A percentile compares a stretch with the other conserved stretches of the same genome.
phyloP scores from a whole-genome alignment of 2,329 filamentous ascomycete genomes.

The Fusarium sp. region DNA sequence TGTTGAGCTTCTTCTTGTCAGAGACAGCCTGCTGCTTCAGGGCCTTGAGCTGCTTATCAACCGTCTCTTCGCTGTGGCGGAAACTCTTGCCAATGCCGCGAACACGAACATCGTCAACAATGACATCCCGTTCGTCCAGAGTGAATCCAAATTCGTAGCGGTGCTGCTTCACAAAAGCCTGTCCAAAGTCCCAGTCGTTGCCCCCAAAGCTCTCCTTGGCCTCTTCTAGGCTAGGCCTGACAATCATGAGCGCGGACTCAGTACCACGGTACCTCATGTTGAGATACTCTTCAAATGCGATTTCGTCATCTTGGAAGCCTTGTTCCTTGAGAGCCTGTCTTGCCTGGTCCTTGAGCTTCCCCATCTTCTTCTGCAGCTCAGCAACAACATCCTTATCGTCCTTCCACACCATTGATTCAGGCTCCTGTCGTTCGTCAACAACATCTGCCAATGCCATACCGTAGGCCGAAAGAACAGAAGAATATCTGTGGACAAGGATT shows the following conservation, averaged over 20 bases:
- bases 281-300: constrained; percentile 90
- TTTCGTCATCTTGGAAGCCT: constrained; percentile 79
- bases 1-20: constrained; percentile 72
- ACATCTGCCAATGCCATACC: constrained; percentile 95
- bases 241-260: constrained; percentile 90
- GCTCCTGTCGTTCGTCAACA: constrained; percentile 89
- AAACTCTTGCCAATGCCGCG: constrained; percentile 92
- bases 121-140: constrained; percentile 84
- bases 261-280: constrained; percentile 95
- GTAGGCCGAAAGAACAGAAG: constrained; percentile 89
- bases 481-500: constrained; percentile 88
- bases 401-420: constrained; percentile 72
- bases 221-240: constrained; percentile 76
- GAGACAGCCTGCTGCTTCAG: constrained; percentile 70
- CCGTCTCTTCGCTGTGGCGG: constrained; percentile 80
- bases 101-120: constrained; percentile 89
- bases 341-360: constrained; percentile 82
- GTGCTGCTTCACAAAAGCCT: constrained; percentile 87
- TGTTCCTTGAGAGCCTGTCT: constrained; percentile 76
- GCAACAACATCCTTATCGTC: constrained; percentile 68
- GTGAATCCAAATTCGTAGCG: constrained; percentile 95
- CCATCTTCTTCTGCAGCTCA: constrained; percentile 79
- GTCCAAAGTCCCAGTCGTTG: constrained; percentile 84
- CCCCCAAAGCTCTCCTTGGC: constrained; percentile 68
- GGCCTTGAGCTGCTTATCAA: constrained; percentile 83